Conservation (phyloP, 345 rosid species). For the Aethionema arabicum region DNA sequence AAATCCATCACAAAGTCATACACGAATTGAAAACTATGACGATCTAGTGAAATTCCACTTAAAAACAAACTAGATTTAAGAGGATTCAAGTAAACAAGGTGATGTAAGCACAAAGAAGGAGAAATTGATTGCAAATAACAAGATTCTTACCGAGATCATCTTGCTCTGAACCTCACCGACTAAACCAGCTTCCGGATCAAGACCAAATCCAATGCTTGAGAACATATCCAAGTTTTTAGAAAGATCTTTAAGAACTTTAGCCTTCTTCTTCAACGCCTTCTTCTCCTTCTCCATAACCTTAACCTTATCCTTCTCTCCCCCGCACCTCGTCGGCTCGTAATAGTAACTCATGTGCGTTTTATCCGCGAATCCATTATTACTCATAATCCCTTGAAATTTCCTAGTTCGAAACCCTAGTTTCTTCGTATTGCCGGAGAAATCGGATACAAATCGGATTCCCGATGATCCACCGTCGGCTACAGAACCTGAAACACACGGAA, state of each 20-base stretch:
- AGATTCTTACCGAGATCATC: slow-evolving; percentile 44
- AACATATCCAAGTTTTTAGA: slow-evolving; percentile 46
- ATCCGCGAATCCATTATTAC: slow-evolving; percentile 39
- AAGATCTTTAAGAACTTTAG: slow-evolving; percentile 46
- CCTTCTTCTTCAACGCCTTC: slow-evolving; percentile 46
- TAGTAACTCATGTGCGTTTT: slow-evolving; percentile 46
- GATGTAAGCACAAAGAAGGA: not conserved
- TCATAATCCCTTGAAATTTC: slow-evolving; percentile 17
- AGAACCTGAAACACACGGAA: slow-evolving; percentile 29
- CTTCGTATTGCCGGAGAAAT: slow-evolving; percentile 15
- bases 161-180: slow-evolving; percentile 43
- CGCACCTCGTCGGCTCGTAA: slow-evolving; percentile 32
- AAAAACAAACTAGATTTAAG: too few species aligned
- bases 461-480: slow-evolving; percentile 25
- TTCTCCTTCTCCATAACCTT: slow-evolving; percentile 37
- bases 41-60: too few species aligned
- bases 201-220: slow-evolving; percentile 41
- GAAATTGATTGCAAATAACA: not conserved
- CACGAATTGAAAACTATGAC: too few species aligned
- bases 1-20: too few species aligned
- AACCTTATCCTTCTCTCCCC: slow-evolving; percentile 23
- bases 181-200: slow-evolving; percentile 34
- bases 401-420: slow-evolving; percentile 6
- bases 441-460: slow-evolving; percentile 14
- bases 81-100: not conserved